Conservation (phyloP, 768 basidiomycete genomes). For the Pisolithus albus region DNA sequence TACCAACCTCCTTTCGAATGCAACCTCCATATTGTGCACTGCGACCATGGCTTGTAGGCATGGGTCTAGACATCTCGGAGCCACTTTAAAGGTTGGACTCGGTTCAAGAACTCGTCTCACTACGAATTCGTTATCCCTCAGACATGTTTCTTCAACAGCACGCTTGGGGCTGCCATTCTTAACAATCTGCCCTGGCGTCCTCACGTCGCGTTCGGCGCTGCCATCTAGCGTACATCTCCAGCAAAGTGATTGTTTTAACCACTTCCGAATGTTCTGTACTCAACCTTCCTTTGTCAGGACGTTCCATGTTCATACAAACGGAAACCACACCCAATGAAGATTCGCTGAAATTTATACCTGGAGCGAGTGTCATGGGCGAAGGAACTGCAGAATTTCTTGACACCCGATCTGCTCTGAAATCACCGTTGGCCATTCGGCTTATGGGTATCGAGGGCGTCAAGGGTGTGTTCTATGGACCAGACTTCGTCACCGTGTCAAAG, state of each 20-base stretch:
- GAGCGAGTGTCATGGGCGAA: conserved; percentile 76
- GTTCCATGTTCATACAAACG: conserved; percentile 98
- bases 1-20: too few species aligned
- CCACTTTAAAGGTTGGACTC: conserved; percentile 2
- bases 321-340: conserved; percentile 96
- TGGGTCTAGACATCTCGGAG: background rate
- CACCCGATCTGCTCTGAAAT: conserved; percentile 75
- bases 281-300: conserved; percentile 34
- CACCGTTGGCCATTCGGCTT: conserved; percentile 89
- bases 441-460: conserved; percentile 93
- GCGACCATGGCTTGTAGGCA: background rate
- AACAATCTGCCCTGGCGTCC: conserved; percentile 26
- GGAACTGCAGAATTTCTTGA: conserved; percentile 95
- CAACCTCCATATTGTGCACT: background rate
- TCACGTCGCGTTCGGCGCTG: conserved; percentile 7
- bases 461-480: conserved; percentile 90
- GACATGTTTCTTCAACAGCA: conserved; percentile 19
- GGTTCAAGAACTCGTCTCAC: background rate
- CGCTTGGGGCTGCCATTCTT: conserved; percentile 24
- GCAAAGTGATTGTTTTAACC: conserved; percentile 27
- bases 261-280: background rate
- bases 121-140: conserved; percentile 10
- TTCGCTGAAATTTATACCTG: conserved; percentile 97
- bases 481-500: conserved; percentile 96
- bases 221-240: conserved; percentile 11